Base-by-base conservation (phyloP, 1,284 basidiomycete species). In the Ustilago bromivora region DNA sequence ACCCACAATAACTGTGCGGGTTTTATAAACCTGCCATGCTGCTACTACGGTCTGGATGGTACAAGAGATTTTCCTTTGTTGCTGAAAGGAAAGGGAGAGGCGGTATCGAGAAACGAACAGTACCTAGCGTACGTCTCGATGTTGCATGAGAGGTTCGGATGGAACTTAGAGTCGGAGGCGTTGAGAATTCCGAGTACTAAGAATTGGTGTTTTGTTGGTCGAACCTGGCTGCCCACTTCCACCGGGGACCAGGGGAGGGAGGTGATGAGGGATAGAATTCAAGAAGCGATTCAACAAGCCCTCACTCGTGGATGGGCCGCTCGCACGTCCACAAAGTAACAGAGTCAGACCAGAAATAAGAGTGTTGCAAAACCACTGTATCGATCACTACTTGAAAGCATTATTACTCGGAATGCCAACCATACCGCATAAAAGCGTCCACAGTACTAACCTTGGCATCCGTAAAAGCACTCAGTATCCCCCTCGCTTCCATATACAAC, bases 11-110 rank as follows among this genome's bases (percentile, higher is more conserved):
- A 3, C 77, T 86, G 91, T 0, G 89, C 91, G 0, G 94, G 93
- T 0, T 95, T 93, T 86, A 88, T 98, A 62, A 95, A 92, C 17
- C 93, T 99, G 46, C 96, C 96, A 0, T 98, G 96, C 84, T 98
- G 96, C 84, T 79, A 87, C 32, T 89, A 88, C 73, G 86, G 85
- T 4, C 85, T 89, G 52, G 84, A 86, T 66, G 86, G 82, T 9
- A 56, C 53, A 19, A 51, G 56, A 19, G 34, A 52, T 17, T 61
- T 65, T 34, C 56, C 55, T 11, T 52, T 74, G 6, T 13, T 61
- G 9, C 55, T 61, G 9, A 54, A 43, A 35, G 47, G 49, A n/a
- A 36, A 41, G 17, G 61, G 19, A 0, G 43, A 46, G 6, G 43
- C n/a, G 6, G 54, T 67, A n/a, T 82, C 90, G 60, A 76, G 87